A percentile compares a stretch with the other conserved stretches of the same genome.
These are phyloP conservation scores for Paecilomyces sp. DNA, from an alignment of 2,329 filamentous ascomycete species.

Conservation along the genomic window DNA sequence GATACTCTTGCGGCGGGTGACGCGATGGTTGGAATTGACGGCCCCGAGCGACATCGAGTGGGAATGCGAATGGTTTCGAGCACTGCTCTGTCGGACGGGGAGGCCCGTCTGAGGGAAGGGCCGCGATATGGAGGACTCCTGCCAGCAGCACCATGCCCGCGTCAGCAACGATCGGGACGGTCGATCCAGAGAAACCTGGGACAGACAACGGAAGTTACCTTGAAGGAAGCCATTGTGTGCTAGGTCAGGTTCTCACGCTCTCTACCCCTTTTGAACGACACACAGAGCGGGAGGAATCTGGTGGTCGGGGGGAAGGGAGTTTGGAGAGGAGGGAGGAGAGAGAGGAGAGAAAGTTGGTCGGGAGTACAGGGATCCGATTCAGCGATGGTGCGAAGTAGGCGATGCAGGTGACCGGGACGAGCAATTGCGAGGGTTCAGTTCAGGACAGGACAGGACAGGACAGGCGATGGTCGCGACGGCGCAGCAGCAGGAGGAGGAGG, in stretches of 20 bases:
- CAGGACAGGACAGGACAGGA: no score
- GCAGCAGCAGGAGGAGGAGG: not conserved
- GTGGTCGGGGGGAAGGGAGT: not conserved
- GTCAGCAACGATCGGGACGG: not conserved
- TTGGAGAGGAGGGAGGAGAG: not conserved
- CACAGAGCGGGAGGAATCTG: not conserved
- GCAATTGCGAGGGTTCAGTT: not conserved
- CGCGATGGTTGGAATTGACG: constrained; percentile 73
- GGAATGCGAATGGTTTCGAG: constrained; percentile 62
- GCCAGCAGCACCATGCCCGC: not conserved
- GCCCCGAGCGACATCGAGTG: constrained; percentile 69
- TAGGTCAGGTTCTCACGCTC: constrained; percentile 19
- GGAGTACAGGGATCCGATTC: constrained; percentile 11
- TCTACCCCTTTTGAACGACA: constrained; percentile 19
- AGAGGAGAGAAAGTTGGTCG: constrained; percentile 2
- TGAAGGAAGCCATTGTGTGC: constrained; percentile 33
- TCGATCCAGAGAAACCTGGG: not conserved
- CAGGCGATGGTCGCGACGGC: not conserved
- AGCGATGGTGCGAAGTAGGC: constrained; percentile 4
- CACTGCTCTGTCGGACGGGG: constrained; percentile 57
- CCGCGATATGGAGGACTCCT: constrained; percentile 51
- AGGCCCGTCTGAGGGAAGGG: constrained; percentile 58
- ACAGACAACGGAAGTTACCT: constrained; percentile 16
- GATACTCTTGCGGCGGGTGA: constrained; percentile 91
- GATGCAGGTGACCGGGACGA: not conserved